Conservation (phyloP, 148 eudicot species). For the Selenicereus undatus region DNA sequence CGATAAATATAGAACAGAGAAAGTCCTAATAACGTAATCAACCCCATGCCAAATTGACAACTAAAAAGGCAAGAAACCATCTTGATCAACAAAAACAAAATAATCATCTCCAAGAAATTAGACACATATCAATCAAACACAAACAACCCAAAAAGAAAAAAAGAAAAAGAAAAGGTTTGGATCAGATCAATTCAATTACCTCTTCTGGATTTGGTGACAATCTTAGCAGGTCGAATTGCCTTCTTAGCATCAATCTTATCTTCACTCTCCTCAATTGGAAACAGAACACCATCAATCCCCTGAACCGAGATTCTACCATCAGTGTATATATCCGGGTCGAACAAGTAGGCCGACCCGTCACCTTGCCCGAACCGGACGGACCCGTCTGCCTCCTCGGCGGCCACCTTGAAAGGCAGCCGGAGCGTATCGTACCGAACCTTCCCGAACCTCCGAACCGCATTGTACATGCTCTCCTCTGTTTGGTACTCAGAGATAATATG, state of each 20-base stretch:
- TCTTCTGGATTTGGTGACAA: constrained; percentile 44
- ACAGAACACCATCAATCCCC: constrained; percentile 60
- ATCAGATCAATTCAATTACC: constrained; percentile 22
- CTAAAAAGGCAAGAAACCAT: neutral
- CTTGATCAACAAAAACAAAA: neutral
- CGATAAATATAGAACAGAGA: too few relatives aligned
- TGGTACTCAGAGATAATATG: constrained; percentile 62
- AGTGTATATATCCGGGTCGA: constrained; percentile 63
- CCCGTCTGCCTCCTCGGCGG: constrained; percentile 63
- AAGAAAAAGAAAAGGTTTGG: too few relatives aligned
- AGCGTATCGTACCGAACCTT: constrained; percentile 53
- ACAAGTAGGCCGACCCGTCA: constrained; percentile 51
- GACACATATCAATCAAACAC: neutral
- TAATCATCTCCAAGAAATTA: too few relatives aligned
- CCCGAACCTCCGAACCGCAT: constrained; percentile 56
- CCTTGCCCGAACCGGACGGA: constrained; percentile 56
- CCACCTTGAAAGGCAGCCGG: constrained; percentile 44
- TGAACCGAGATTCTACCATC: constrained; percentile 66
- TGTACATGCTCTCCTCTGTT: constrained; percentile 68
- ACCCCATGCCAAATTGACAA: neutral
- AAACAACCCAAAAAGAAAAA: too few relatives aligned
- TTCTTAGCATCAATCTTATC: constrained; percentile 16
- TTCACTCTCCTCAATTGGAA: constrained; percentile 40
- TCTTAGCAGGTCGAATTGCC: constrained; percentile 28
- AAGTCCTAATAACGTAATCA: neutral